These are phyloP conservation scores for Halteria grandinella DNA, from an alignment of 73 alveolate species.

Conservation along the genomic window DNA sequence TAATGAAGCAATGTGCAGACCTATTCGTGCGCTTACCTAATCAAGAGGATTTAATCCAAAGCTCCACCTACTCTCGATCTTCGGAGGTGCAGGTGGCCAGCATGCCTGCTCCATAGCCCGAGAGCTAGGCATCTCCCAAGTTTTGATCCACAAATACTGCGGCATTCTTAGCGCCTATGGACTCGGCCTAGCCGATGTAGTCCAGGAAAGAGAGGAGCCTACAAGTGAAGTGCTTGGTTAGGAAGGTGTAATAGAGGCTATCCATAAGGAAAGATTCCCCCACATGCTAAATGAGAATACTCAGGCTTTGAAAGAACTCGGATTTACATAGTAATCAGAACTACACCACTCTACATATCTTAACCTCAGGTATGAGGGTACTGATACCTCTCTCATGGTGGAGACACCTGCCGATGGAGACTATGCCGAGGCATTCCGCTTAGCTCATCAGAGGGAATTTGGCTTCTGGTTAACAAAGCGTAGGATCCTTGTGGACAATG, in stretches of 20 bases:
- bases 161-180: constrained; percentile 86
- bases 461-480: constrained; percentile 77
- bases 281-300: constrained; percentile 15
- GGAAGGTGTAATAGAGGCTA: background rate
- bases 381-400: constrained; percentile 79
- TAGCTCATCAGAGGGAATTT: constrained; percentile 71
- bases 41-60: constrained; percentile 86
- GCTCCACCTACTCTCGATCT: constrained; percentile 76
- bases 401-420: constrained; percentile 15
- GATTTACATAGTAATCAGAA: constrained; percentile 16
- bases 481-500: constrained; percentile 64
- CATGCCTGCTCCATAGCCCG: constrained; percentile 92
- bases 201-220: constrained; percentile 61
- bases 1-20: constrained; percentile 91
- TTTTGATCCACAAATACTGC: constrained; percentile 80
- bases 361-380: constrained; percentile 80
- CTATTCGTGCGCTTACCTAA: constrained; percentile 82
- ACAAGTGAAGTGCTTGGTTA: background rate
- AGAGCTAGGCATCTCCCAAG: constrained; percentile 65
- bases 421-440: constrained; percentile 41
- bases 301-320: constrained; percentile 35
- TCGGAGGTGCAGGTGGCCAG: constrained; percentile 96
- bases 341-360: constrained; percentile 43
- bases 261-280: background rate
- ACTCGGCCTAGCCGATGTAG: constrained; percentile 77